Conservation (phyloP, 2,329 filamentous ascomycete species). For the Pseudogymnoascus sp. region DNA sequence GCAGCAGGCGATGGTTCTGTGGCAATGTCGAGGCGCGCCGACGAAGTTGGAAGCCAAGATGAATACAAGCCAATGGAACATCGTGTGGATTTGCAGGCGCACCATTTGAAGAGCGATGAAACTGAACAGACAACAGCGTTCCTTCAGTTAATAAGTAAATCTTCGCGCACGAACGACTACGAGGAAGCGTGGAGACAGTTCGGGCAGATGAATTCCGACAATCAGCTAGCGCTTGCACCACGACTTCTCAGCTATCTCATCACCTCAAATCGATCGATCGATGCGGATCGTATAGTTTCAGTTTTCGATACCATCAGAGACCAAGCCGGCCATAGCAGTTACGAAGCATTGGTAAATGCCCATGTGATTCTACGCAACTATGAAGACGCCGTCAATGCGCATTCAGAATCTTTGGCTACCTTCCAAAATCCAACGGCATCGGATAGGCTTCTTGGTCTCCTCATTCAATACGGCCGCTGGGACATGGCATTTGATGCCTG, state of each 20-base stretch:
- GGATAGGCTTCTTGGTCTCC: constrained; percentile 19
- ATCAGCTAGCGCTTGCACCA: constrained; percentile 18
- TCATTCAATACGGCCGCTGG: constrained; percentile 17
- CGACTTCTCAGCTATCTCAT: constrained; percentile 32
- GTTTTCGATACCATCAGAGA: constrained; percentile 34
- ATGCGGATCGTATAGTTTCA: constrained; percentile 35
- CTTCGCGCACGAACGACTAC: constrained; percentile 17
- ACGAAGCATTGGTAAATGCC: constrained; percentile 36
- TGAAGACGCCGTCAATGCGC: constrained; percentile 27
- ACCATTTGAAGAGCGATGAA: background rate
- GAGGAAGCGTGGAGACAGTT: constrained; percentile 37
- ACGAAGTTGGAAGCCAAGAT: constrained; percentile 11
- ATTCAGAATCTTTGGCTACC: constrained; percentile 13
- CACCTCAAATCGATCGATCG: constrained; percentile 29
- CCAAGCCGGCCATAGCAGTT: constrained; percentile 34
- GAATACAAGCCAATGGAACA: constrained; percentile 12
- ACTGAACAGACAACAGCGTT: background rate
- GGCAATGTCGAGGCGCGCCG: background rate
- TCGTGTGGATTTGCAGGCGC: background rate
- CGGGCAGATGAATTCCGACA: constrained; percentile 15
- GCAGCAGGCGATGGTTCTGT: constrained; percentile 17
- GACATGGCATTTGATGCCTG: constrained; percentile 18
- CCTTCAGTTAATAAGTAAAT: background rate
- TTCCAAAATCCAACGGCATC: constrained; percentile 1
- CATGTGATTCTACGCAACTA: constrained; percentile 34